Base-by-base conservation (phyloP, 2,329 filamentous ascomycete genomes). In the Epicoccum sorghinum region DNA sequence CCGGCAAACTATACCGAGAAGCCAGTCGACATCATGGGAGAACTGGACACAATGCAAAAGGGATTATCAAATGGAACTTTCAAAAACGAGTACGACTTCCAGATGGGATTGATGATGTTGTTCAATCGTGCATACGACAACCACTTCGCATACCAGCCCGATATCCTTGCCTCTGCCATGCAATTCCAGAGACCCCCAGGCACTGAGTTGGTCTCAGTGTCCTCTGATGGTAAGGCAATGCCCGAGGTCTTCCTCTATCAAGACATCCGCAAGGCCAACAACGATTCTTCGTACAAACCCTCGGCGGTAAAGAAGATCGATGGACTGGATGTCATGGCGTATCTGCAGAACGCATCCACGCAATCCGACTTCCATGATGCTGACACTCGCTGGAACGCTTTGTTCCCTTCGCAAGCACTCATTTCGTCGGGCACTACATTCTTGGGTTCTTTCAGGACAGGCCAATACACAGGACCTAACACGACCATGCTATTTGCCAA, bases 1-100 rank as follows among this genome's bases (percentile, higher is more conserved):
- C 75, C 73, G 4, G 36, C 65, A 22, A 69, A 65, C 7, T 76
- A 75, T 44, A 70, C 70, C 0, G 73, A 77, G 43, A 61, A 72
- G 33, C 64, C 72, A 0, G 66, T 77, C 8, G 77, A 79, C 50
- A 51, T 79, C 3, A 58, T 76, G 35, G 71, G 63, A 10, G 70
- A 73, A 13, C 61, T 78, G 35, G 68, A 76, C 3, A 60, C 55
- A 2, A 72, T 78, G 52, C 58, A 66, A 43, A 65, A 62, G 13
- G 66, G 69, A 38, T 55, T 78, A 1, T 27, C 65, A 0, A 52
- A 61, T 13, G 67, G 62, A 12, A 59, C 53, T 0, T 78, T 76
- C 60, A 58, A 56, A 12, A 75, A 62, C 22, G 76, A 78, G 44
- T 78, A 77, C 45, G 75, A 77, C 3, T 75, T 78, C 27, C 75